Evolutionary conservation across 495 filamentous ascomycete species (phyloP).

Genomic region (Penicillium cataractarum): DNA sequence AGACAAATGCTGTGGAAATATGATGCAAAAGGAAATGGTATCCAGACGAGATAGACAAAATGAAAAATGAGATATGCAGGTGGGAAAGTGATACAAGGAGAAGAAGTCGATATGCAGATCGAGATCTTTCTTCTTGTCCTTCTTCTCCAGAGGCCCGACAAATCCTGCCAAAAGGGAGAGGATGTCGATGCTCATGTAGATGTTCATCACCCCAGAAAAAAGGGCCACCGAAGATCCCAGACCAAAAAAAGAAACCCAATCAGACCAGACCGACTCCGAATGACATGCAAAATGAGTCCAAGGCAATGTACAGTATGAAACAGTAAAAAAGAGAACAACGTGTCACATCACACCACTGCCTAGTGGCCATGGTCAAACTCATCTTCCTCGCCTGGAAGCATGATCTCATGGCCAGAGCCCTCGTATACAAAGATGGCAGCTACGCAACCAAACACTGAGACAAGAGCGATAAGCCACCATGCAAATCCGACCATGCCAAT

Average conservation of each 20-base stretch:
- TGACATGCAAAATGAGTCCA: constrained; percentile 33
- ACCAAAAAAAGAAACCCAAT: constrained; percentile 11
- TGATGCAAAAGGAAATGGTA: constrained; percentile 28
- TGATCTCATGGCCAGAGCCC: constrained; percentile 72
- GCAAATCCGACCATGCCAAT: constrained; percentile 74
- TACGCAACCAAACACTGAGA: constrained; percentile 63
- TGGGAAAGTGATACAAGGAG: constrained; percentile 5
- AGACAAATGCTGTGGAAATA: constrained; percentile 19
- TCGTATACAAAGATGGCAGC: constrained; percentile 72
- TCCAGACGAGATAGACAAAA: constrained; percentile 26
- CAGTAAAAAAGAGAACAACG: constrained; percentile 14
- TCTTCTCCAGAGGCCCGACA: background rate
- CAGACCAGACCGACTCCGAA: constrained; percentile 24
- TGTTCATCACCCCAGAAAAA: background rate
- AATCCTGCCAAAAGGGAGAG: background rate
- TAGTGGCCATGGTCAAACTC: constrained; percentile 34
- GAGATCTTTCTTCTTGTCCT: background rate
- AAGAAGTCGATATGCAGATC: background rate
- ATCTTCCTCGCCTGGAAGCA: constrained; percentile 69
- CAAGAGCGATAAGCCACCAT: constrained; percentile 71
- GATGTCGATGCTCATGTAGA: background rate
- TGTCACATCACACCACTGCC: constrained; percentile 24
- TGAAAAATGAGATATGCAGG: constrained; percentile 12
- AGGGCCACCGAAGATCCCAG: background rate
- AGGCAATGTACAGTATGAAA: constrained; percentile 29